Percentiles rank a stretch among this genome's conserved stretches.
Conservation (phyloP, 768 basidiomycete species). For the Tricholoma flavovirens region DNA sequence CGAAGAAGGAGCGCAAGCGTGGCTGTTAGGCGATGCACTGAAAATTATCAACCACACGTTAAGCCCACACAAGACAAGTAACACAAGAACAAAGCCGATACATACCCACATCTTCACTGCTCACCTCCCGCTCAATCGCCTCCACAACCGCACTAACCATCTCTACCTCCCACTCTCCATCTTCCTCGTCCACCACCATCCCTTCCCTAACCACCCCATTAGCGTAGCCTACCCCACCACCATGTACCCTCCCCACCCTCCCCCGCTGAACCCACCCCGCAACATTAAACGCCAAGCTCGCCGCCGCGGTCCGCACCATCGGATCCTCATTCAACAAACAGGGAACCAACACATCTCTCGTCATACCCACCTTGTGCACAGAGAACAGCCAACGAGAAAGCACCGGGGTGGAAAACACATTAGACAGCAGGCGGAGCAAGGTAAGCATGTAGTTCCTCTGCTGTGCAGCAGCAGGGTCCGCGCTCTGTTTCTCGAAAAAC, state of each 20-base stretch:
- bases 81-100: slow-evolving; percentile 3
- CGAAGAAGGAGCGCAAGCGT: slow-evolving; percentile 73
- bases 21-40: slow-evolving; percentile 82
- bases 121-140: slow-evolving; percentile 63
- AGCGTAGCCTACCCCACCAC: background rate
- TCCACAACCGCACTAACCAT: slow-evolving; percentile 79
- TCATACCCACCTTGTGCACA: slow-evolving; percentile 31
- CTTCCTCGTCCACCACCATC: slow-evolving; percentile 37
- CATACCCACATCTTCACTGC: slow-evolving; percentile 79
- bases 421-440: slow-evolving; percentile 60
- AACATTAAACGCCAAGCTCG: slow-evolving; percentile 76
- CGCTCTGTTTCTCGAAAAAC: slow-evolving; percentile 37
- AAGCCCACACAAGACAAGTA: background rate
- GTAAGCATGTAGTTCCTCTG: slow-evolving; percentile 60
- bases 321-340: slow-evolving; percentile 65
- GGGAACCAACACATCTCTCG: slow-evolving; percentile 50
- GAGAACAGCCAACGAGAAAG: slow-evolving; percentile 36
- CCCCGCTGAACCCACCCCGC: slow-evolving; percentile 60
- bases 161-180: slow-evolving; percentile 85
- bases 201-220: slow-evolving; percentile 18
- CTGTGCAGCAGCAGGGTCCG: slow-evolving; percentile 7
- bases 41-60: background rate
- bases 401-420: slow-evolving; percentile 51
- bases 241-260: slow-evolving; percentile 35
- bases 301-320: slow-evolving; percentile 69